A percentile compares a stretch with the other conserved stretches of the same genome.
These are phyloP conservation scores for Stemphylium lycopersici DNA, from an alignment of 2,329 filamentous ascomycete genomes.

Conservation along the genomic window DNA sequence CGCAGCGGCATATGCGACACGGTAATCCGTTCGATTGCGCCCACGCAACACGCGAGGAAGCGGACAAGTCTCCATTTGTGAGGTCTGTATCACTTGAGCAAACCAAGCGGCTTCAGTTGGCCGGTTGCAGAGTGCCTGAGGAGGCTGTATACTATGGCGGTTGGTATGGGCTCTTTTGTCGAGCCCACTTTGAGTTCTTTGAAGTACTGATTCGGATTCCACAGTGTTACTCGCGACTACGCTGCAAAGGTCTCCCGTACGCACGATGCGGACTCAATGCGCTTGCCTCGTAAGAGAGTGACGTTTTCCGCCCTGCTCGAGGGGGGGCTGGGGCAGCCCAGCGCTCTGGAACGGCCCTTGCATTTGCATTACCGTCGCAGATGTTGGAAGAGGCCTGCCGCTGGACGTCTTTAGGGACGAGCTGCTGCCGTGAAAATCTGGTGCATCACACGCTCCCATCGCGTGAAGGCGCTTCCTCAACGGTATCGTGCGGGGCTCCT, in stretches of 20 bases:
- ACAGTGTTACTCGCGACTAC: conserved; percentile 3
- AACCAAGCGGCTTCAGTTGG: conserved; percentile 22
- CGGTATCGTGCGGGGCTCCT: conserved; percentile 19
- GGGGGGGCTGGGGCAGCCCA: conserved; percentile 15
- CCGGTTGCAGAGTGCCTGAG: conserved; percentile 26
- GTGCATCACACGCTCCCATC: conserved; percentile 21
- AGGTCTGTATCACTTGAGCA: conserved; percentile 33
- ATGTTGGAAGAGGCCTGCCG: conserved; percentile 1
- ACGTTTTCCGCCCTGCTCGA: conserved; percentile 18
- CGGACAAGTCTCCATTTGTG: conserved; percentile 33
- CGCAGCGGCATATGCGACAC: conserved; percentile 35
- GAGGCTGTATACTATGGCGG: conserved; percentile 18
- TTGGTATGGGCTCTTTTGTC: conserved; percentile 24
- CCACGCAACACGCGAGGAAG: conserved; percentile 41
- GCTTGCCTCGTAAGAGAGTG: conserved; percentile 26
- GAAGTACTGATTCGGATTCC: conserved; percentile 15
- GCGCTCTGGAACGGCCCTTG: conserved; percentile 31
- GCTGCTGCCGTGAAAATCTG: conserved; percentile 21
- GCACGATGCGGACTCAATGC: conserved; percentile 10
- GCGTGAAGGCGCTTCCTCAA: conserved; percentile 17
- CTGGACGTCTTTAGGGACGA: background rate
- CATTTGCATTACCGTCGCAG: conserved; percentile 33
- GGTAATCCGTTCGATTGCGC: conserved; percentile 35
- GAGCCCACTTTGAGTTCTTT: conserved; percentile 18
- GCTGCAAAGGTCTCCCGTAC: background rate